Percentiles rank a stretch among this genome's conserved stretches.
Evolutionary conservation across 441 rosid genomes (phyloP).

Genomic region (Manihot esculenta): DNA sequence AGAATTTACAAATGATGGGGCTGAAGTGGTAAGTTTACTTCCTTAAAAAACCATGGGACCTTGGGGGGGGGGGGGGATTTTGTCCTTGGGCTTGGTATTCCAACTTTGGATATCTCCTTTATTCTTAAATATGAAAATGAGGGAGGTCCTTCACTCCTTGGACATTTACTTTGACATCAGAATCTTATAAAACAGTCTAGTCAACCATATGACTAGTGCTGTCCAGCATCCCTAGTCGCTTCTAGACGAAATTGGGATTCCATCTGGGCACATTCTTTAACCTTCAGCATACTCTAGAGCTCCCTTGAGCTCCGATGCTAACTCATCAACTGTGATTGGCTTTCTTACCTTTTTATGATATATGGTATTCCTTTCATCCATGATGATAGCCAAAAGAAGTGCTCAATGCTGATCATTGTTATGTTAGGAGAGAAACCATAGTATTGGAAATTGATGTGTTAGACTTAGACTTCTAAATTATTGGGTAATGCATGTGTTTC

Average conservation of each 20-base stretch:
- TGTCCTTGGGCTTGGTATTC: too few species aligned
- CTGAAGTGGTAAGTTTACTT: slow-evolving; percentile 75
- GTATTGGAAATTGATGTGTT: not conserved
- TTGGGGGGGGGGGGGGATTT: too few species aligned
- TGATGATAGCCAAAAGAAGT: not conserved
- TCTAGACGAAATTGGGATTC: too few species aligned
- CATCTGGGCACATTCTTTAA: too few species aligned
- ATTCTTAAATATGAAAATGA: not conserved
- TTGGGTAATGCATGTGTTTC: not conserved
- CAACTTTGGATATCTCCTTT: not conserved
- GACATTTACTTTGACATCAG: not conserved
- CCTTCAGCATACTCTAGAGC: too few species aligned
- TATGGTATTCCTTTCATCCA: too few species aligned
- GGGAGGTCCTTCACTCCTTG: not conserved
- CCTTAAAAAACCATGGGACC: not conserved
- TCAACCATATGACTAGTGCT: not conserved
- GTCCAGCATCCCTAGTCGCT: not conserved
- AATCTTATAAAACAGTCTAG: not conserved
- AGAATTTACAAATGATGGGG: slow-evolving; percentile 81
- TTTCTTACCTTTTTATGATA: not conserved
- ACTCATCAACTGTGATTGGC: not conserved
- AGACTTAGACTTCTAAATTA: not conserved
- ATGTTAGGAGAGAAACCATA: not conserved
- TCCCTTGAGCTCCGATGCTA: too few species aligned
- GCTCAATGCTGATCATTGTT: not conserved